Evolutionary conservation across 2,329 filamentous ascomycete genomes (phyloP).

Genomic region (Blumeria graminis): DNA sequence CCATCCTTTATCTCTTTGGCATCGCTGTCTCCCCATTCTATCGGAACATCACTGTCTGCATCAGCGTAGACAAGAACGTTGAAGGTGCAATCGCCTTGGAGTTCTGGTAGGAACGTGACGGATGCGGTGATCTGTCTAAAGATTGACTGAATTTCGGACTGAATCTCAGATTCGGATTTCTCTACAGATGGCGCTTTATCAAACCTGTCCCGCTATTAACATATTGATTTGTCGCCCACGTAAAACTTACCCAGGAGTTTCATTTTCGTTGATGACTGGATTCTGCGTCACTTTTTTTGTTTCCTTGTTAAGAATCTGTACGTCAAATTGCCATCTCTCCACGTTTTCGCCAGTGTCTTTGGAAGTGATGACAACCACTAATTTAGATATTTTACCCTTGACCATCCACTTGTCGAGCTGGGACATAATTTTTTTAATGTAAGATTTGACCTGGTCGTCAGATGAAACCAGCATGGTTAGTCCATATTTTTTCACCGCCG

Average conservation of each 20-base stretch:
- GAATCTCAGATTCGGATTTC: conserved; percentile 84
- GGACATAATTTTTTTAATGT: conserved; percentile 98
- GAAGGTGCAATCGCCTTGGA: conserved; percentile 90
- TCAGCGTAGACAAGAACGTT: conserved; percentile 97
- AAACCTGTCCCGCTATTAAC: neutral
- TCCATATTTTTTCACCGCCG: conserved; percentile 96
- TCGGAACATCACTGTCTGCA: conserved; percentile 82
- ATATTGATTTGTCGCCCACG: neutral
- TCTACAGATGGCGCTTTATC: conserved; percentile 22
- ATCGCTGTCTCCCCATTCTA: conserved; percentile 97
- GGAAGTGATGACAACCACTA: conserved; percentile 88
- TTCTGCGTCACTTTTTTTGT: conserved; percentile 23
- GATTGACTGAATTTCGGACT: conserved; percentile 83
- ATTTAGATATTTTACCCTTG: conserved; percentile 85
- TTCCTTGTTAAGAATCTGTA: conserved; percentile 33
- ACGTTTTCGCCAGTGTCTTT: conserved; percentile 94
- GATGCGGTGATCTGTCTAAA: conserved; percentile 97
- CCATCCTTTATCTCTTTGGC: conserved; percentile 85
- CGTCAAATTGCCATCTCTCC: conserved; percentile 96
- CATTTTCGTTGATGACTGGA: conserved; percentile 45
- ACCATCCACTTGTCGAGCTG: conserved; percentile 97
- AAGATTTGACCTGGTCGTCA: conserved; percentile 95
- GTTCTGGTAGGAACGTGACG: conserved; percentile 85
- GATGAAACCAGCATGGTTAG: conserved; percentile 64
- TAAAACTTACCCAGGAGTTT: conserved; percentile 23